Conservation (phyloP, 257 asterid genomes). For the Capsicum baccatum region DNA sequence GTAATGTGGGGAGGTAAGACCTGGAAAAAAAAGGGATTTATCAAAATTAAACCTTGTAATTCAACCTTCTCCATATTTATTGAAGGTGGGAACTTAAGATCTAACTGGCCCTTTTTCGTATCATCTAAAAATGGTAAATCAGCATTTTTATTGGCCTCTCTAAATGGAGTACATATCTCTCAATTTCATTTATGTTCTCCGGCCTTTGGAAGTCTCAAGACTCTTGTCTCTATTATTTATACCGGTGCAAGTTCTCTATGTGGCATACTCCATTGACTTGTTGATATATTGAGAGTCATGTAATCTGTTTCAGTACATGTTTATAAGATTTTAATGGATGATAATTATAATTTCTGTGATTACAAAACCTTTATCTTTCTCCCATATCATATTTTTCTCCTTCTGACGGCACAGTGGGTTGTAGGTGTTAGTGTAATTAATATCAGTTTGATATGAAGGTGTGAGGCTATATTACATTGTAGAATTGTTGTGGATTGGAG, state of each 20-base stretch:
- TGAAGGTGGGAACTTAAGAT: background rate
- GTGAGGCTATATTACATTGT: background rate
- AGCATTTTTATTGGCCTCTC: background rate
- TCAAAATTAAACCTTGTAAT: background rate
- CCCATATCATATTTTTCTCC: background rate
- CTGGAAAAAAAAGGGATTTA: background rate
- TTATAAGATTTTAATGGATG: background rate
- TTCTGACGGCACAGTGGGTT: background rate
- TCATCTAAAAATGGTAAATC: background rate
- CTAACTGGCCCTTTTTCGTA: background rate
- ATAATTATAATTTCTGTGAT: background rate
- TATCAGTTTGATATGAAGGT: background rate
- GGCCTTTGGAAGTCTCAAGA: background rate
- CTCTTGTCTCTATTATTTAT: background rate
- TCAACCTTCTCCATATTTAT: background rate
- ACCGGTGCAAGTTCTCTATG: background rate
- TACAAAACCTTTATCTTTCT: background rate
- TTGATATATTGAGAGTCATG: background rate
- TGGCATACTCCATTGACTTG: slow-evolving; percentile 26
- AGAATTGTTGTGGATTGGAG: slow-evolving; percentile 16
- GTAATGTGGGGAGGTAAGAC: background rate
- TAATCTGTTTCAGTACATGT: background rate
- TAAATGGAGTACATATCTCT: slow-evolving; percentile 1
- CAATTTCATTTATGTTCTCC: background rate
- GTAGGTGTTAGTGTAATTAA: background rate